These are phyloP conservation scores for Teunomyces barrocoloradensis DNA, from an alignment of 805 yeast genomes.

Conservation along the genomic window DNA sequence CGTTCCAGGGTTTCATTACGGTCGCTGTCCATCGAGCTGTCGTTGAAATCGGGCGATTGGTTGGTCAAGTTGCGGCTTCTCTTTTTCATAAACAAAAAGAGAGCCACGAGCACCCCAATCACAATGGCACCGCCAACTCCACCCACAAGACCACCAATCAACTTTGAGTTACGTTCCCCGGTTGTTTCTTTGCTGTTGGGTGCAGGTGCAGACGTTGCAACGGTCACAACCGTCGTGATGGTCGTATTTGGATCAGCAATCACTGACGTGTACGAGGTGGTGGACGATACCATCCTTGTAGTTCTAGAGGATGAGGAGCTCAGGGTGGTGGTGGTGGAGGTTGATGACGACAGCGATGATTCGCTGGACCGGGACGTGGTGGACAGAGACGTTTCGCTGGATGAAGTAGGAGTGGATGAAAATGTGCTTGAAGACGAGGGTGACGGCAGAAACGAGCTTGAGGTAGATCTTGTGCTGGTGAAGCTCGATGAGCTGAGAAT, in stretches of 20 bases:
- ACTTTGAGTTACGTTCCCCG: slow-evolving; percentile 26
- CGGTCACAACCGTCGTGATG: slow-evolving; percentile 37
- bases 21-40: slow-evolving; percentile 21
- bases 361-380: slow-evolving; percentile 1
- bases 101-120: slow-evolving; percentile 35
- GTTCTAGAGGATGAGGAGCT: slow-evolving; percentile 6
- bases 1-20: slow-evolving; percentile 11
- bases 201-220: slow-evolving; percentile 31
- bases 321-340: slow-evolving; percentile 11
- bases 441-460: slow-evolving; percentile 3
- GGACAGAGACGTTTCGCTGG: background rate
- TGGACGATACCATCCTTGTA: slow-evolving; percentile 3
- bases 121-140: slow-evolving; percentile 45
- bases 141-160: slow-evolving; percentile 47
- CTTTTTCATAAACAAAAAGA: slow-evolving; percentile 34
- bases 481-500: slow-evolving; percentile 10
- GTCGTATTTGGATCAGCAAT: slow-evolving; percentile 32
- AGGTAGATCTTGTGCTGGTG: slow-evolving; percentile 11
- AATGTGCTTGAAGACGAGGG: slow-evolving; percentile 3
- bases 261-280: slow-evolving; percentile 17
- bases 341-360: background rate
- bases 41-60: slow-evolving; percentile 45
- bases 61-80: slow-evolving; percentile 31
- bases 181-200: slow-evolving; percentile 9
- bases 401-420: slow-evolving; percentile 5